These are phyloP conservation scores for Eucalyptus marginata DNA, from an alignment of 345 rosid species.

Conservation along the genomic window DNA sequence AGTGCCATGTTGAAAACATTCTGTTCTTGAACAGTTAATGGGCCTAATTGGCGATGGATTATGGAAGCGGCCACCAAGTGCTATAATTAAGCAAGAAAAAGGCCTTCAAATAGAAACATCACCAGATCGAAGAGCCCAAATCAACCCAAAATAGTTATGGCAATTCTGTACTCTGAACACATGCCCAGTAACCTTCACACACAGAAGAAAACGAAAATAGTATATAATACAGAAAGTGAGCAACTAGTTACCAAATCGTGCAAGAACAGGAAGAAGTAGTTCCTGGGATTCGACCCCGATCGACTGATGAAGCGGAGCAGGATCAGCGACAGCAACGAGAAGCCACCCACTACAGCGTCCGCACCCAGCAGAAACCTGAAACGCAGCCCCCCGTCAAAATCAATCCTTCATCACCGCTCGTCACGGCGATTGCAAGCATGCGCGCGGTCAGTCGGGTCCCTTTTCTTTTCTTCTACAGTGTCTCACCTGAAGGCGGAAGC, in stretches of 20 bases:
- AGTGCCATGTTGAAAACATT: not conserved
- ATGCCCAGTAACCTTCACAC: not conserved
- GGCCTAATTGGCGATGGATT: not conserved
- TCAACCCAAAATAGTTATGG: not conserved
- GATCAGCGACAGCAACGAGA: slow-evolving; percentile 28
- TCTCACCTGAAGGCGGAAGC: slow-evolving; percentile 30
- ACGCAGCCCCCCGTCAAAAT: not conserved
- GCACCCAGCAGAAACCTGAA: slow-evolving; percentile 36
- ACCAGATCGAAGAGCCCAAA: not conserved
- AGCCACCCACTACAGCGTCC: slow-evolving; percentile 15
- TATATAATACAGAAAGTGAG: not conserved
- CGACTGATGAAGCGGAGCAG: slow-evolving; percentile 8
- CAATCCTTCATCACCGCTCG: not conserved
- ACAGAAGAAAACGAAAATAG: not conserved
- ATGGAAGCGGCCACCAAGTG: not conserved
- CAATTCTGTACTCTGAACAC: not conserved
- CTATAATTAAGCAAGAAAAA: not conserved
- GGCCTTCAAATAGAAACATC: not conserved
- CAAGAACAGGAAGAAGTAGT: slow-evolving; percentile 16
- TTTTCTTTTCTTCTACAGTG: not conserved
- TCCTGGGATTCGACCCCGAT: not conserved
- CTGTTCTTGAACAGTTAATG: not conserved
- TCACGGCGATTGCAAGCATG: not conserved
- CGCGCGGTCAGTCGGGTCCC: not conserved
- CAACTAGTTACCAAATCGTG: slow-evolving; percentile 37